Conservation (phyloP, 148 eudicot genomes). For the Rhododendron simsii region DNA sequence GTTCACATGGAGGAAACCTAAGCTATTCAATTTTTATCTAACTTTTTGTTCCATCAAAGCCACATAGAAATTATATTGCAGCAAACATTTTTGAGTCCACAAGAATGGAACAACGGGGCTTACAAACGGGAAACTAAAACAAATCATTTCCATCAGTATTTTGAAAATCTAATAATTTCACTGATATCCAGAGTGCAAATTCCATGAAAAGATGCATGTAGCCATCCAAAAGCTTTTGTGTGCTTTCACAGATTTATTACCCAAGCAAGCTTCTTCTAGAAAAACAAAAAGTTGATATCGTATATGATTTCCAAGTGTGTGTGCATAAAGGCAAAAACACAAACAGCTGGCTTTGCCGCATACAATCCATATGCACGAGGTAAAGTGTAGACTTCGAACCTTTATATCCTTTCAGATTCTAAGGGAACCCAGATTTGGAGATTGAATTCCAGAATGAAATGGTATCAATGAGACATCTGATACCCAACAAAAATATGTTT, state of each 20-base stretch:
- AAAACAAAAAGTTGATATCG: neutral
- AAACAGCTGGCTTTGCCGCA: neutral
- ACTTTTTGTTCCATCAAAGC: neutral
- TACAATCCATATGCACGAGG: neutral
- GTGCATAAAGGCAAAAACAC: neutral
- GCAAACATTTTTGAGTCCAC: neutral
- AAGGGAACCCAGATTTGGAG: neutral
- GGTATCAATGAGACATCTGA: neutral
- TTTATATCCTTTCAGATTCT: neutral
- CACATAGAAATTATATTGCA: neutral
- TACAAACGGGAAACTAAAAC: neutral
- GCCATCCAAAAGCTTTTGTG: neutral
- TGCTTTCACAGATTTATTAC: neutral
- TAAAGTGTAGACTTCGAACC: neutral
- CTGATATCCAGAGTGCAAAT: neutral
- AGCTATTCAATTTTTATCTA: neutral
- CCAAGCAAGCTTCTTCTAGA: neutral
- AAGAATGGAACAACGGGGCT: neutral
- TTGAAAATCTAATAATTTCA: neutral
- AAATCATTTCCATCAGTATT: neutral
- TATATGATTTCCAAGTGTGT: neutral
- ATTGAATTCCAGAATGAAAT: neutral
- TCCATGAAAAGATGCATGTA: neutral
- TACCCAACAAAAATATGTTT: neutral
- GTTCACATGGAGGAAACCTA: neutral